Conservation (phyloP, 306 rosid species). For the Urtica urens region DNA sequence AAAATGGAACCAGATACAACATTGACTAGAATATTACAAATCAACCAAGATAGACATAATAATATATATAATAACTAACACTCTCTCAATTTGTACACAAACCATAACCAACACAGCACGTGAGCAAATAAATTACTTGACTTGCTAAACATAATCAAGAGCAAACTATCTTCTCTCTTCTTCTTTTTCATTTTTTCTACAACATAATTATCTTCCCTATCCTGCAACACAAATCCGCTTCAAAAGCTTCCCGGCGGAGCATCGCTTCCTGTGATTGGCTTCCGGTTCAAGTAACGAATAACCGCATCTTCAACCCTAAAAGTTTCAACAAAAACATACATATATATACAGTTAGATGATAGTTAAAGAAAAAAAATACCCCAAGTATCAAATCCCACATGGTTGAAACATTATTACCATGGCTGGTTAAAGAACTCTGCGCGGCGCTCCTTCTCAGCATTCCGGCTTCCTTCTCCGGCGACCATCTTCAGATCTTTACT, state of each 20-base stretch:
- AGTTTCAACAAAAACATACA: not conserved
- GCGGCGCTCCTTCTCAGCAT: conserved; percentile 72
- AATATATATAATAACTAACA: no score
- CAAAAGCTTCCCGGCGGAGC: conserved; percentile 86
- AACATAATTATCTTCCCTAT: no score
- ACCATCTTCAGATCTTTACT: conserved; percentile 80
- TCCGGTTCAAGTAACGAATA: conserved; percentile 86
- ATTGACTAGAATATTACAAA: no score
- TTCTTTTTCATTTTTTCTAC: no score
- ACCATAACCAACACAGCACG: conserved; percentile 4
- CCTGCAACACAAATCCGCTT: conserved; percentile 24
- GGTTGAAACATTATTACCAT: conserved; percentile 36
- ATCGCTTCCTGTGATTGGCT: conserved; percentile 68
- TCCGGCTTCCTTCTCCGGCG: conserved; percentile 91
- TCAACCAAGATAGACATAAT: no score
- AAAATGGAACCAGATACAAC: no score
- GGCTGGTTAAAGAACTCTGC: conserved; percentile 94
- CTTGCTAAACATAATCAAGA: no score
- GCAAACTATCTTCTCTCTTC: no score
- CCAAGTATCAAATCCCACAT: no score
- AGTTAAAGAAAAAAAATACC: no score
- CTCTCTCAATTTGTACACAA: conserved; percentile 16
- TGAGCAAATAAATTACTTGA: conserved; percentile 9
- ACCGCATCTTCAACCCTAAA: conserved; percentile 99
- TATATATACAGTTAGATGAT: not conserved